Conservation (phyloP, 306 rosid species). For the Castanea crenata region DNA sequence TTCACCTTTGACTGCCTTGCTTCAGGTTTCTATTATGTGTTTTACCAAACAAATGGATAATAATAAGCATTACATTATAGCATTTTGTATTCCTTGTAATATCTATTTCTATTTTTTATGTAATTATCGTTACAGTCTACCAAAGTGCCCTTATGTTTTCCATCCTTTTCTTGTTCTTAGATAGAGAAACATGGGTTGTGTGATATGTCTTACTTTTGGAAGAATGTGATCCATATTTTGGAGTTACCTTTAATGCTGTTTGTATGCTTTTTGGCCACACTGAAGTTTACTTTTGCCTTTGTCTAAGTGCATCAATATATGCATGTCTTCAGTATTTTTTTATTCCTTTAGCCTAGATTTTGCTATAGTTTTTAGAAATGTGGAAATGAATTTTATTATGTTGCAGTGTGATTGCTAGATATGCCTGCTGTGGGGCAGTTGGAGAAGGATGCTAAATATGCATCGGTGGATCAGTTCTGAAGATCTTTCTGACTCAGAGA, state of each 20-base stretch:
- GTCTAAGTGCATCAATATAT: background rate
- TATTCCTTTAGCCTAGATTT: background rate
- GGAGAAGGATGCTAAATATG: constrained; percentile 88
- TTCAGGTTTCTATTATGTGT: too few relatives aligned
- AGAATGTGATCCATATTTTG: background rate
- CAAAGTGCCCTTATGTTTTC: background rate
- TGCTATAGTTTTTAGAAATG: background rate
- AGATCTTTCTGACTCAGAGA: constrained; percentile 78
- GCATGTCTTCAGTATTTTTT: background rate
- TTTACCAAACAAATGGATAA: too few relatives aligned
- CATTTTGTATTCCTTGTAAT: too few relatives aligned
- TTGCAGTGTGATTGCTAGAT: constrained; percentile 86
- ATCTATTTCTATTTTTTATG: too few relatives aligned
- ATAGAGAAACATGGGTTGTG: background rate
- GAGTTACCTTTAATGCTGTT: background rate
- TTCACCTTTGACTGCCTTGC: too few relatives aligned
- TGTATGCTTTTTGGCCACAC: background rate
- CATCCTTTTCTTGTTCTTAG: background rate
- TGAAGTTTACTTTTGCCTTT: background rate
- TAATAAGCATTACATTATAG: too few relatives aligned
- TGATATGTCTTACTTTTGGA: background rate
- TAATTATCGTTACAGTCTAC: too few relatives aligned
- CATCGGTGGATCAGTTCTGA: constrained; percentile 70
- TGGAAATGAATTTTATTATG: constrained; percentile 10
- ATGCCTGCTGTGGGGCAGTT: constrained; percentile 79